phyloP scores from a whole-genome alignment of 441 rosid genomes.

The Syzygium malaccense region DNA sequence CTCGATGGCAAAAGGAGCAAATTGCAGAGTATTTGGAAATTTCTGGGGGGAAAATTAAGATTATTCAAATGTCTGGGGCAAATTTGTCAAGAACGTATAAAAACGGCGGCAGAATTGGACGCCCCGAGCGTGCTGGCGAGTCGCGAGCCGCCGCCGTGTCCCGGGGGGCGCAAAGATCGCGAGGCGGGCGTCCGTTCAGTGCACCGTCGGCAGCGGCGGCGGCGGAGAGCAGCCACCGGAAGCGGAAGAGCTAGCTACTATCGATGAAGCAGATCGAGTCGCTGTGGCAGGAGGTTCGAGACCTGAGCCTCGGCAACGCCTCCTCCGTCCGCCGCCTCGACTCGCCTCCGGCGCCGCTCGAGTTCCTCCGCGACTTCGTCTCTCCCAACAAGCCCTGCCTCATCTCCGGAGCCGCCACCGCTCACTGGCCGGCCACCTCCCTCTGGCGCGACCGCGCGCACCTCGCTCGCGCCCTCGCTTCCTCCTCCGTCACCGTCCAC shows the following conservation, averaged over 20 bases:
- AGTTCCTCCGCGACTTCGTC: slow-evolving; percentile 58
- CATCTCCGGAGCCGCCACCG: slow-evolving; percentile 44
- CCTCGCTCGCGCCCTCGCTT: slow-evolving; percentile 38
- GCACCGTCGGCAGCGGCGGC: not conserved
- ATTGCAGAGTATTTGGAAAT: not conserved
- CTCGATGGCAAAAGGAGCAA: not conserved
- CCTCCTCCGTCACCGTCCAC: slow-evolving; percentile 53
- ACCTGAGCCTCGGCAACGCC: slow-evolving; percentile 39
- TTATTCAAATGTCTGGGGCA: not conserved
- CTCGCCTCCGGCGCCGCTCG: slow-evolving; percentile 50
- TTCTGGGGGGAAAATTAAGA: not conserved
- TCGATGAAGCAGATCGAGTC: slow-evolving; percentile 18
- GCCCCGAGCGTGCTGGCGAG: not conserved
- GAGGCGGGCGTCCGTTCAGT: not conserved
- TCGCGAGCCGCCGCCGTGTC: not conserved
- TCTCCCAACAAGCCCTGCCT: slow-evolving; percentile 77
- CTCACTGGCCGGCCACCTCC: slow-evolving; percentile 68
- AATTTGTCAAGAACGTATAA: not conserved
- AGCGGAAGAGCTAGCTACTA: not conserved
- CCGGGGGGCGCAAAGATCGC: not conserved
- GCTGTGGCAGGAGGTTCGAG: slow-evolving; percentile 75
- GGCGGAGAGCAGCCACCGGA: not conserved
- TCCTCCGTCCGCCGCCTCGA: slow-evolving; percentile 30
- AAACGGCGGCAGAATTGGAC: not conserved
- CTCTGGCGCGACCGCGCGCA: slow-evolving; percentile 51